Percentiles rank a stretch among this genome's conserved stretches.
Evolutionary conservation across 148 eudicot genomes (phyloP).

Genomic region (Fagopyrum tataricum): DNA sequence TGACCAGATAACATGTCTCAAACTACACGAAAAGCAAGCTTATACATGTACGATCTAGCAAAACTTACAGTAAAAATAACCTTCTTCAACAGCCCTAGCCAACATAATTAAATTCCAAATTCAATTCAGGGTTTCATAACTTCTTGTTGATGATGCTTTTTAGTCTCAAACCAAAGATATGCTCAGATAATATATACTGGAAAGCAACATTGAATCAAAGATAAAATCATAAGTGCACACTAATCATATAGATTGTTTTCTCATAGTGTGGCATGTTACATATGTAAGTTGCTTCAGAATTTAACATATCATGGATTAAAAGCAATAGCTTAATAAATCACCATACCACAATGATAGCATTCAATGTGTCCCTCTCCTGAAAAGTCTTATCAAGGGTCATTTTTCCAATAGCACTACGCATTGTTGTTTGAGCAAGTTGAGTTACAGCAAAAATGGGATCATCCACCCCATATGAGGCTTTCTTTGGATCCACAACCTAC

Average conservation of each 20-base stretch:
- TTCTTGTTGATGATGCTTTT: neutral
- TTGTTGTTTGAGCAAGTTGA: constrained; percentile 88
- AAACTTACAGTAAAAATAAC: neutral
- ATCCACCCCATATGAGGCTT: constrained; percentile 88
- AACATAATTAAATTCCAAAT: neutral
- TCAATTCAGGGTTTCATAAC: neutral
- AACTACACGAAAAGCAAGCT: neutral
- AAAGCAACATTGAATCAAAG: neutral
- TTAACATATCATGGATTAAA: neutral
- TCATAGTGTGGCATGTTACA: too few species aligned
- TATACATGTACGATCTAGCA: neutral
- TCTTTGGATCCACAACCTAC: constrained; percentile 72
- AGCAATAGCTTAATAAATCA: neutral
- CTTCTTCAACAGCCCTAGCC: neutral
- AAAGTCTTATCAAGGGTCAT: constrained; percentile 88
- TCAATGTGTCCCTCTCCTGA: constrained; percentile 83
- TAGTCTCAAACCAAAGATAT: neutral
- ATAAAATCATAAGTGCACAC: neutral
- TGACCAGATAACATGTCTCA: neutral
- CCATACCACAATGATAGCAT: constrained; percentile 76
- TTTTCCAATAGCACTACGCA: constrained; percentile 95
- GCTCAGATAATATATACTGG: neutral
- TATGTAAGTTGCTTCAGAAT: neutral
- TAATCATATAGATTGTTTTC: neutral
- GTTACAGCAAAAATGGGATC: constrained; percentile 75